Conservation (phyloP, 371 early-diverging fungal species). For the Apophysomyces elegans region DNA sequence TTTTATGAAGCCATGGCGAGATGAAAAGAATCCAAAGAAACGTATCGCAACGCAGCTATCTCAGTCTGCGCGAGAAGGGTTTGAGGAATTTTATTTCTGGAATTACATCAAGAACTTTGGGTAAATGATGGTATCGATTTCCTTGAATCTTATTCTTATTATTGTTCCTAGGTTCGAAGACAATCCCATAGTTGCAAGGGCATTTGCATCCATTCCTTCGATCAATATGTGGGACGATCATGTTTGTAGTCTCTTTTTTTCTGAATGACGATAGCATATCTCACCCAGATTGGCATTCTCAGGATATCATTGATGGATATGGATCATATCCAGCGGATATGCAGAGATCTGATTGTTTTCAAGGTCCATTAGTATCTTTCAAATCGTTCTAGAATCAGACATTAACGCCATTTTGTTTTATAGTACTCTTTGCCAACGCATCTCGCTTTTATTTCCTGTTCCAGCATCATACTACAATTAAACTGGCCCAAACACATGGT, state of each 20-base stretch:
- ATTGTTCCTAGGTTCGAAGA: conserved; percentile 23
- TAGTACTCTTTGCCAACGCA: conserved; percentile 57
- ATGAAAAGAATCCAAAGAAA: conserved; percentile 51
- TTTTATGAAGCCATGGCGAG: conserved; percentile 65
- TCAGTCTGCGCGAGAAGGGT: conserved; percentile 52
- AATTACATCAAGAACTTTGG: conserved; percentile 73
- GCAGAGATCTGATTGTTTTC: conserved; percentile 52
- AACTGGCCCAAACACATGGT: conserved; percentile 60
- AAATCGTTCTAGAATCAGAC: not conserved
- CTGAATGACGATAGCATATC: not conserved
- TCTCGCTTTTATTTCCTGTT: conserved; percentile 79
- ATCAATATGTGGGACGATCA: conserved; percentile 82
- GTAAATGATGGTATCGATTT: conserved; percentile 12
- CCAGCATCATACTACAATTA: conserved; percentile 80
- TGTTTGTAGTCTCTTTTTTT: conserved; percentile 27
- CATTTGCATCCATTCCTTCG: conserved; percentile 71
- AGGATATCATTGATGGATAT: conserved; percentile 71
- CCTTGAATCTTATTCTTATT: not conserved
- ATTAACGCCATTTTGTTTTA: not conserved
- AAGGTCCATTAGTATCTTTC: conserved; percentile 18
- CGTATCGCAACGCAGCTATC: conserved; percentile 44
- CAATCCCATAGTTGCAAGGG: conserved; percentile 51
- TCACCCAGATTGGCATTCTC: not conserved
- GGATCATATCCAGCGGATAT: conserved; percentile 83
- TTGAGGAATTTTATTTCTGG: conserved; percentile 73